Evolutionary conservation across 768 basidiomycete genomes (phyloP), one percentile per base, ranked within the genome.

Genomic region (Coprinopsis sp.): DNA sequence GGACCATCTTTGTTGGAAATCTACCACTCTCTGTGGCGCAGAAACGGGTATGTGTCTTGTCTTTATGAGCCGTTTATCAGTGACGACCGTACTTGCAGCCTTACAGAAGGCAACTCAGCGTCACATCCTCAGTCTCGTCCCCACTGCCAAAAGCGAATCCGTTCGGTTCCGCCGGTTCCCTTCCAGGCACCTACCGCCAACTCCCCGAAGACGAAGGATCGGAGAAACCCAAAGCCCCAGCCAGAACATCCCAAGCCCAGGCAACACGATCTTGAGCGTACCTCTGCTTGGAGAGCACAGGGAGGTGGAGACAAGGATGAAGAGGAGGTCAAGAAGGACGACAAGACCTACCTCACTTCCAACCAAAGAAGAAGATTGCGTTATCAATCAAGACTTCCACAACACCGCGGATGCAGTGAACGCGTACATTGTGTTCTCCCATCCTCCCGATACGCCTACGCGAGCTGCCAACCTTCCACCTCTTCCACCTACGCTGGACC

Each of bases 351-450:
- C 62, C 76, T 96, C 41, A 89, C 79, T 6, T 76, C 90, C 0
- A 76, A 75, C 41, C 88, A 96, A 65, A 95, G 72, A 90, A 94
- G 68, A 88, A 84, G 53, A 81, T 97, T 44, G 90, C 92, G 0
- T 96, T 93, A 96, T 98, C 62, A 89, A 92, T 59, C 83, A 84
- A 44, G 91, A 95, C 55, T 81, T 97, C 58, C 92, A 98, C 65
- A 70, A 82, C 2, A 74, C 78, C 27, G 83, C 84, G 3, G 81
- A 81, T 54, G 74, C 79, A 14, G 78, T 90, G 49, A 89, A 93
- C 58, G 89, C 91, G 1, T 99, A 99, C 63, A 66, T 95, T 37
- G 91, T 98, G 16, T 92, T 97, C 62, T 89, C 90, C 1, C 81
- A 92, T 57, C 74, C 81, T 6, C 49, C 59, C 3, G 74, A 76